Evolutionary conservation across 495 filamentous ascomycete genomes (phyloP).

Genomic region (Talaromyces thailandensis): DNA sequence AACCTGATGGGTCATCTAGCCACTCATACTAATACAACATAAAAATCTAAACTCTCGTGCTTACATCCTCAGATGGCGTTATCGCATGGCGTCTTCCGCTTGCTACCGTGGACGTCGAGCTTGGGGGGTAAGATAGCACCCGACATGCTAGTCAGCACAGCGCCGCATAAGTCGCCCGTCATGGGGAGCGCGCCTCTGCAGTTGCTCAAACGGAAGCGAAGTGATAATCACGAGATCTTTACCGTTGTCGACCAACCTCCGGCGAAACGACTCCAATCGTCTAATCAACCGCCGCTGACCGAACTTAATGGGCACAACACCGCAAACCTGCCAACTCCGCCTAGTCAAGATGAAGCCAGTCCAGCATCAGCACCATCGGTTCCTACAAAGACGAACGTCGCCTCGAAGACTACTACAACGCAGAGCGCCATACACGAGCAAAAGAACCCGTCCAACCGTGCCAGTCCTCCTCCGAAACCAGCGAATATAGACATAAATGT

Average conservation of each 20-base stretch:
- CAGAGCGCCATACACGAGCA: slow-evolving; percentile 7
- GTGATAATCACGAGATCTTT: slow-evolving; percentile 22
- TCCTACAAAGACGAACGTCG: background rate
- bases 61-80: slow-evolving; percentile 3
- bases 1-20: slow-evolving; percentile 4
- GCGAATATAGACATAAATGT: slow-evolving; percentile 22
- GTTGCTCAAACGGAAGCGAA: slow-evolving; percentile 50
- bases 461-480: slow-evolving; percentile 13
- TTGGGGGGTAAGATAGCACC: slow-evolving; percentile 45
- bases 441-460: slow-evolving; percentile 9
- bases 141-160: slow-evolving; percentile 32
- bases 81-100: slow-evolving; percentile 52
- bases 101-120: slow-evolving; percentile 46
- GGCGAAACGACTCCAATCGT: slow-evolving; percentile 22
- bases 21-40: background rate
- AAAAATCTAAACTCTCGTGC: background rate
- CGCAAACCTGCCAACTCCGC: slow-evolving; percentile 7
- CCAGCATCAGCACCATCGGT: background rate
- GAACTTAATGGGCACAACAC: slow-evolving; percentile 9
- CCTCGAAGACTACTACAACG: background rate
- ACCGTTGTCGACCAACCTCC: slow-evolving; percentile 18
- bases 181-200: slow-evolving; percentile 31
- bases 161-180: slow-evolving; percentile 26
- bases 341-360: slow-evolving; percentile 4
- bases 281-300: slow-evolving; percentile 9